Evolutionary conservation across 108 stramenopile species (phyloP), one percentile per base, ranked within the genome.

Genomic region (Cyclotella atomus): DNA sequence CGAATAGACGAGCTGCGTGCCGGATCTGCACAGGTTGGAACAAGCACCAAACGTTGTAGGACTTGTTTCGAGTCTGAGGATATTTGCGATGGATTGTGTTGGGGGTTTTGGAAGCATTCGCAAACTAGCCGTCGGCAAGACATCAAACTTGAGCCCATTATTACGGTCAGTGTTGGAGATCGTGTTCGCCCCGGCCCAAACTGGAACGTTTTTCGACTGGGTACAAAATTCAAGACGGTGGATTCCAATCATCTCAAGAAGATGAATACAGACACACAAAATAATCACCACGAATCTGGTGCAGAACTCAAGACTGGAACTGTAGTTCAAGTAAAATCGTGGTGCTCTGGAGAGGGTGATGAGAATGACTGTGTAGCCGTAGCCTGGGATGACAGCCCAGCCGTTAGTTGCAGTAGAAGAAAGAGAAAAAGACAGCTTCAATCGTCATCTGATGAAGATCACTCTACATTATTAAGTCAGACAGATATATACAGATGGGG

Each of bases 51-150:
- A 41, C 62, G 84, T 36, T 93, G 92, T 52, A 76, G 92, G 30
- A 84, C 89, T 1, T 93, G 92, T 47, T 70, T 82, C 34, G 87
- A 89, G 61, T 75, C 84, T 27, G 27, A 59, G 15, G 67, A 76
- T 16, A 62, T 81, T 41, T 93, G 92, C 62, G 84, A 93, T 69
- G 92, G 92, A 23, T 56, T 66, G 9, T 93, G 92, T 71, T 93
- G 89, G 88, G 92, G 92, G 2, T 93, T 93, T 70, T 93, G 92
- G 92, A 89, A 85, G 23, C 41, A 62, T 54, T 41, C 63, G 4
- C 67, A 70, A 55, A 54, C 68, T 20, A 19, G 19, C 15, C 19
- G 33, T 17, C 46, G 44, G n/a, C 16, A 57, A 8, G 54, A 41
- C n/a, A n/a, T 6, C 19, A 57, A 77, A 66, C 23, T 55, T 14